A percentile compares a stretch with the other conserved stretches of the same genome.
These are phyloP conservation scores for Ogataea methylovora DNA, from an alignment of 805 yeast species.

Conservation along the genomic window DNA sequence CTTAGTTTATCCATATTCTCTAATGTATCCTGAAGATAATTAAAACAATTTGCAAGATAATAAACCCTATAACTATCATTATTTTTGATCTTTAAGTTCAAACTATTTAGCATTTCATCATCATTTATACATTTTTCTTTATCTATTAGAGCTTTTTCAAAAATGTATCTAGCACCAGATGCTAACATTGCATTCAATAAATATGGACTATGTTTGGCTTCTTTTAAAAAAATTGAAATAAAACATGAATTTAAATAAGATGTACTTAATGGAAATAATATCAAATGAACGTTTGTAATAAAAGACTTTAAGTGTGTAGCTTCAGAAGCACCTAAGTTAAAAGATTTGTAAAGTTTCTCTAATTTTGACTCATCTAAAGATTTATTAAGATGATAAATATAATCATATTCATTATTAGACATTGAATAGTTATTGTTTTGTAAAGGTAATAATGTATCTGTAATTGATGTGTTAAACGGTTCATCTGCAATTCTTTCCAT, in stretches of 20 bases:
- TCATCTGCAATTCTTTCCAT: no score
- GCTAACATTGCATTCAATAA: slow-evolving; percentile 62
- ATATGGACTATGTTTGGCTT: slow-evolving; percentile 40
- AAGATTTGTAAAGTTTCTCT: slow-evolving; percentile 11
- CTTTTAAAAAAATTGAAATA: slow-evolving; percentile 16
- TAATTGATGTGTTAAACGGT: no score
- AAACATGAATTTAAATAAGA: slow-evolving; percentile 21
- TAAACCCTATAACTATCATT: slow-evolving; percentile 52
- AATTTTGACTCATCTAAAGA: slow-evolving; percentile 11
- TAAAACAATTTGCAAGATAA: slow-evolving; percentile 58
- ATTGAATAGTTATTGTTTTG: not conserved
- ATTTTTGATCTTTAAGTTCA: slow-evolving; percentile 18
- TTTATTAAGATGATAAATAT: slow-evolving; percentile 9
- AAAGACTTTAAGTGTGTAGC: slow-evolving; percentile 19
- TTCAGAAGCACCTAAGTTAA: slow-evolving; percentile 11
- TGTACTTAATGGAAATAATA: slow-evolving; percentile 19
- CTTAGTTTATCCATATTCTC: slow-evolving; percentile 26
- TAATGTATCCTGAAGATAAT: slow-evolving; percentile 42
- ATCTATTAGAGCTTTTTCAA: slow-evolving; percentile 18
- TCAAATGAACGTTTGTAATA: slow-evolving; percentile 20
- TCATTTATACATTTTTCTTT: slow-evolving; percentile 1
- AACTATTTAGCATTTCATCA: slow-evolving; percentile 8
- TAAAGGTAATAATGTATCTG: not conserved
- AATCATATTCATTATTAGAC: slow-evolving; percentile 12
- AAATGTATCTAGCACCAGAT: slow-evolving; percentile 52